A percentile compares a stretch with the other conserved stretches of the same genome.
Conservation (phyloP, 306 rosid genomes). For the Pterocarpus macrocarpus region DNA sequence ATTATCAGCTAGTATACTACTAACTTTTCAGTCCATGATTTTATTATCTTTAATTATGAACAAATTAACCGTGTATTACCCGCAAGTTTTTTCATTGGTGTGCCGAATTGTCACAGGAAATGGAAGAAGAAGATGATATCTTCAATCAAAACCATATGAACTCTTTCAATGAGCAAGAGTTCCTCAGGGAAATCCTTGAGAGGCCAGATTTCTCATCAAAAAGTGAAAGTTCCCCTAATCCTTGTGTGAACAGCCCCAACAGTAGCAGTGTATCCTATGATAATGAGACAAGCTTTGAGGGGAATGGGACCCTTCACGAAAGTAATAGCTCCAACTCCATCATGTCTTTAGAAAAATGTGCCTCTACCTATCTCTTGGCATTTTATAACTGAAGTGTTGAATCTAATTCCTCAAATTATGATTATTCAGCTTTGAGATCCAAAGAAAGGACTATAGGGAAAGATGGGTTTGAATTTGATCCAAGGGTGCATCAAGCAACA, state of each 20-base stretch:
- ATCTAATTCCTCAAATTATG: background rate
- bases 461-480: constrained; percentile 3
- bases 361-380: constrained; percentile 38
- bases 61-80: background rate
- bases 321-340: constrained; percentile 34
- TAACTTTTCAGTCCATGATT: background rate
- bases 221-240: background rate
- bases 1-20: background rate
- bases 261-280: constrained; percentile 40
- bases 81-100: background rate
- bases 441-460: background rate
- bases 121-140: background rate
- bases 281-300: constrained; percentile 12
- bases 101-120: background rate
- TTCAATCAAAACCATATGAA: background rate
- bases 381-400: constrained; percentile 35
- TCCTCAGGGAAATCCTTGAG: background rate
- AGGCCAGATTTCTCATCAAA: background rate
- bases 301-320: background rate
- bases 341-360: constrained; percentile 31
- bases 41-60: background rate
- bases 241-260: constrained; percentile 23
- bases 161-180: background rate
- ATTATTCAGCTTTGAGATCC: background rate
- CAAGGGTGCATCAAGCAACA: background rate